These are phyloP conservation scores for Quercus variabilis DNA, from an alignment of 306 rosid species.

Conservation along the genomic window DNA sequence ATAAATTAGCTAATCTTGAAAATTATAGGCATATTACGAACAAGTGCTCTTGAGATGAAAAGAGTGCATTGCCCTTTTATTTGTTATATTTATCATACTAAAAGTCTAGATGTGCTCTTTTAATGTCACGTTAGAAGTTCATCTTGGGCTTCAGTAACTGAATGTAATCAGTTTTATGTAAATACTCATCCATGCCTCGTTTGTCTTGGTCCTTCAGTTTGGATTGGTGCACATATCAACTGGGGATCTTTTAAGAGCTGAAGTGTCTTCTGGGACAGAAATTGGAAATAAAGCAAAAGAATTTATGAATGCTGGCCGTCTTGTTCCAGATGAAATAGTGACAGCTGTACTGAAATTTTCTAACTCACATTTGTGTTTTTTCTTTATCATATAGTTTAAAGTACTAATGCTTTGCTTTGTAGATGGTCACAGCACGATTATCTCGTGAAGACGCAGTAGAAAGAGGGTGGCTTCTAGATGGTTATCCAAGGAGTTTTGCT, in stretches of 20 bases:
- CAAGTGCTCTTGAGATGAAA: not conserved
- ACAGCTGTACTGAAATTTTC: conserved; percentile 55
- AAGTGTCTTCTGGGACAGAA: conserved; percentile 81
- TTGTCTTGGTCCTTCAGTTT: conserved; percentile 53
- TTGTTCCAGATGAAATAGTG: conserved; percentile 95
- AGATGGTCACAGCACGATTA: conserved; percentile 85
- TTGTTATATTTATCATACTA: not conserved
- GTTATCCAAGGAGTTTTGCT: conserved; percentile 70
- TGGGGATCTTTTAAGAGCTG: conserved; percentile 87
- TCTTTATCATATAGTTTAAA: conserved; percentile 15
- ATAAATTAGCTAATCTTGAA: not conserved
- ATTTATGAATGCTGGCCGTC: conserved; percentile 77
- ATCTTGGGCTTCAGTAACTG: not conserved
- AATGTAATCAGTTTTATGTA: not conserved
- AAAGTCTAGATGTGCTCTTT: not conserved
- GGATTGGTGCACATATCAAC: conserved; percentile 95
- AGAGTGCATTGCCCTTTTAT: not conserved
- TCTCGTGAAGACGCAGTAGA: conserved; percentile 59
- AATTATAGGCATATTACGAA: not conserved
- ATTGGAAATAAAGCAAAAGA: conserved; percentile 90
- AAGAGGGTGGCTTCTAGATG: conserved; percentile 98
- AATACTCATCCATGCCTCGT: conserved; percentile 5
- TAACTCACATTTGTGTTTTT: not conserved
- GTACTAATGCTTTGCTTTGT: conserved; percentile 11
- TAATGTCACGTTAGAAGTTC: not conserved